Conservation (phyloP, 2,329 filamentous ascomycete genomes). For the Trichophyton rubrum region DNA sequence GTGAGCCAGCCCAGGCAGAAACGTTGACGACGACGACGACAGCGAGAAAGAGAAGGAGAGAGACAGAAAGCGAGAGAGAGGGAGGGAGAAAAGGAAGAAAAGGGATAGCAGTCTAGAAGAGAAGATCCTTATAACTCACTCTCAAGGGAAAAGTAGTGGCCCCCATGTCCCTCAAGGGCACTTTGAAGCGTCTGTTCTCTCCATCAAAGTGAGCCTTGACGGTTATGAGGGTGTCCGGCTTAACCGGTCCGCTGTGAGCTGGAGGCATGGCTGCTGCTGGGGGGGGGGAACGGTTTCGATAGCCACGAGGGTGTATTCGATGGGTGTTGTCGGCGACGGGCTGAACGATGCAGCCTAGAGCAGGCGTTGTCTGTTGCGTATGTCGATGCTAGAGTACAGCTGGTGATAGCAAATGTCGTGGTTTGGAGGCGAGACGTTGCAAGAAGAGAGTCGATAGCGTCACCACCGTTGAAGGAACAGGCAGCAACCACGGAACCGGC, state of each 20-base stretch:
- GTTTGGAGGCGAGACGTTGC: too few relatives aligned
- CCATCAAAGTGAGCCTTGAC: conserved; percentile 75
- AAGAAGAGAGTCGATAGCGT: too few relatives aligned
- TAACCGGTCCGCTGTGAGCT: conserved; percentile 33
- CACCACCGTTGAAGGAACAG: too few relatives aligned
- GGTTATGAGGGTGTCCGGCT: conserved; percentile 62
- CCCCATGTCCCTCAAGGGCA: conserved; percentile 73
- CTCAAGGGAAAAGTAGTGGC: conserved; percentile 63
- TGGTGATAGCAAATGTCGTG: too few relatives aligned
- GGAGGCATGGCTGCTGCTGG: not conserved
- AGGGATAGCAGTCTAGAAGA: not conserved
- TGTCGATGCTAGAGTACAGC: too few relatives aligned
- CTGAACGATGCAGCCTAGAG: too few relatives aligned
- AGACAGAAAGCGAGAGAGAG: conserved; percentile 2
- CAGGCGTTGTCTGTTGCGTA: too few relatives aligned
- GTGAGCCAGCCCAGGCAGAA: conserved; percentile 8
- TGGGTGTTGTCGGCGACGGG: too few relatives aligned
- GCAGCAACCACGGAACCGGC: too few relatives aligned
- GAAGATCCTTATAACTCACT: conserved; percentile 47
- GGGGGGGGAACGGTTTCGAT: not conserved
- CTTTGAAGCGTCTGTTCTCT: conserved; percentile 68
- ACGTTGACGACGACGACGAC: not conserved
- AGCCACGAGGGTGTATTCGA: too few relatives aligned
- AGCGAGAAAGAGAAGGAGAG: not conserved
- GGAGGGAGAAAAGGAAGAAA: not conserved